Evolutionary conservation across 805 yeast species (phyloP).

Genomic region (Metschnikowia vanudenii): DNA sequence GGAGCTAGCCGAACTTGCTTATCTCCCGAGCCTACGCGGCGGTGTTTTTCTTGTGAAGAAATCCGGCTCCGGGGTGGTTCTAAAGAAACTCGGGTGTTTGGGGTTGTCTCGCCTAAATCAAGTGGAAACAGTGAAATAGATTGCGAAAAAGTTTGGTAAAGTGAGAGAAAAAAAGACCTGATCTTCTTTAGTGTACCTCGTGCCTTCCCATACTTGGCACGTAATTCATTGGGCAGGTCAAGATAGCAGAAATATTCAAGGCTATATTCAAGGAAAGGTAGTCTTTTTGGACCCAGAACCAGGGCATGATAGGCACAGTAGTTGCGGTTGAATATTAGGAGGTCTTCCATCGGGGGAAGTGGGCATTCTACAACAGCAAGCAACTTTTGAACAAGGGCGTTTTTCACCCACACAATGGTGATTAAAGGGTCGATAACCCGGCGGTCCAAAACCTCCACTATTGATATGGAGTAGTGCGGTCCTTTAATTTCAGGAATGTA

Average conservation of each 20-base stretch:
- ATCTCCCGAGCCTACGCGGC: too few species aligned
- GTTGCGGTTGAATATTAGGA: slow-evolving; percentile 9
- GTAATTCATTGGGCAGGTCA: slow-evolving; percentile 10
- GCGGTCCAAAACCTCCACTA: slow-evolving; percentile 6
- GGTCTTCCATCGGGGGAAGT: slow-evolving; percentile 10
- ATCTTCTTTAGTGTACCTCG: slow-evolving; percentile 1
- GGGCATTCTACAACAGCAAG: neutral
- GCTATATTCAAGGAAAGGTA: slow-evolving; percentile 10
- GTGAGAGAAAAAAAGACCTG: neutral
- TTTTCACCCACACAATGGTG: slow-evolving; percentile 7
- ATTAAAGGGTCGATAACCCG: slow-evolving; percentile 10
- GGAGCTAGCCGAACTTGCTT: too few species aligned
- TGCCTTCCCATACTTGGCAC: slow-evolving; percentile 7
- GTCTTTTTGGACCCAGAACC: neutral
- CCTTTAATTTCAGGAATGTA: slow-evolving; percentile 9
- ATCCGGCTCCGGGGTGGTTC: too few species aligned
- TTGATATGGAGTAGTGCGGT: neutral
- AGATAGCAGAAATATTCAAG: slow-evolving; percentile 15
- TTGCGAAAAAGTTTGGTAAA: neutral
- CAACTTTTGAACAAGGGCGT: slow-evolving; percentile 7
- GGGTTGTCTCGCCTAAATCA: too few species aligned
- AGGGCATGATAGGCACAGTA: slow-evolving; percentile 6
- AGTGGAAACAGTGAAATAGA: too few species aligned
- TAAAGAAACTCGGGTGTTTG: too few species aligned
- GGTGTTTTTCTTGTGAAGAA: too few species aligned